Base-by-base conservation (phyloP, 306 rosid genomes). In the Glycine tomentella region DNA sequence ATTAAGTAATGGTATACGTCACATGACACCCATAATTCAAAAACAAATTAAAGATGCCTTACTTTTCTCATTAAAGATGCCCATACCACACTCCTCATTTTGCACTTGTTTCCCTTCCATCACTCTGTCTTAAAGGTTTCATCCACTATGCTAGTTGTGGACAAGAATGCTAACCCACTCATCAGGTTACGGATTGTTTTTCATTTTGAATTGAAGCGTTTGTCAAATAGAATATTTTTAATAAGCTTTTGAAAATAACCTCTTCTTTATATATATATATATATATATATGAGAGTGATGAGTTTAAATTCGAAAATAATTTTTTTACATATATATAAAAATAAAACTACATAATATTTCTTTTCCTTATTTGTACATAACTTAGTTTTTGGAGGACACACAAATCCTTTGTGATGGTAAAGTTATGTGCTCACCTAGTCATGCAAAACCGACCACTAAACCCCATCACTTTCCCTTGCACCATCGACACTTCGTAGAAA, bases 151-250 rank as follows among this genome's bases (percentile, higher is more conserved):
- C 11, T 61, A 72, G 85, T 66, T 58, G 83, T 13, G 78, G 83
- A 76, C 87, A 80, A 76, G 66, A 86, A 86, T 83, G 87, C 84
- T 80, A 83, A 65, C 31, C 77, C 61, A 80, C 82, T 86, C 69
- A 75, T 76, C 77, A 61, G 17, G 64, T 83, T 49, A 59, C 42
- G 17, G 64, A 59, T 63, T 40, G 20, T 25, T 76, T 70, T 81
- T 76, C 46, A 52, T 71, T 64, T 65, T 50, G 16, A 45, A 15
- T 64, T 25, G 57, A 50, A 76, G 48, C 55, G 0, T 36, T 34
- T 80, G 52, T 69, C 72, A 75, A 78, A 25, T 33, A 48, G 69
- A 84, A 79, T 79, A 74, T 59, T 83, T 45, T 72, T 48, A 59
- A 25, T 5, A 74, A 84, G 59, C 77, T 74, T 74, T n/a, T n/a